Evolutionary conservation across 2,329 filamentous ascomycete species (phyloP), one percentile per base, ranked within the genome.

Genomic region (Stagonosporopsis rhizophila): DNA sequence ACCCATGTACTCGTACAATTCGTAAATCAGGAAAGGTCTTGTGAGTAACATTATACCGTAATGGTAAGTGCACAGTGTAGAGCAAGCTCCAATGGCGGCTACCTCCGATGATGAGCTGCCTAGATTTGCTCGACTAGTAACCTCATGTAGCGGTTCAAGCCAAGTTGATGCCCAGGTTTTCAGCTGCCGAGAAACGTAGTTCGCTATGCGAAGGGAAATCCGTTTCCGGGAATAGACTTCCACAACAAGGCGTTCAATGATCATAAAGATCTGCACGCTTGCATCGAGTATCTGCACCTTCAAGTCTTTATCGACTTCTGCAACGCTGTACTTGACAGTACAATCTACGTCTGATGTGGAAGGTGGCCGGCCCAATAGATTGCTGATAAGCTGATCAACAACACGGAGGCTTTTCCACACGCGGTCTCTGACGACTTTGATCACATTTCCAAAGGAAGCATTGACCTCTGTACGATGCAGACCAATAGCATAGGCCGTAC

Each of bases 31-130:
- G 52, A 84, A 84, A 0, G 82, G 82, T n/a, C 81, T 72, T 6
- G 82, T 82, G 4, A 83, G 67, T 3, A 84, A 71, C 66, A 83
- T 83, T 39, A 84, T 83, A 1, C 80, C 81, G 72, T 82, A 84
- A 62, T 83, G 83, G 54, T 83, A 84, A 3, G 81, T 77, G 28
- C 79, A 79, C 14, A 83, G 75, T 1, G 81, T 76, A 38, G 82
- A 81, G n/a, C 79, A 80, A 5, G 81, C 78, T 2, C 80, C 80
- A 7, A 82, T 65, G 7, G 74, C 74, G 35, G 44, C 30, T 4
- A 32, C 56, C 23, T 65, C 52, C 7, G 56, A 54, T 11, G 59
- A 55, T 1, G 37, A 35, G 15, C 20, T 51, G 3, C 17, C 17
- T 11, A 27, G 6, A 27, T 67, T 72, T 34, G 75, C 66, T 42